Evolutionary conservation across 371 early-diverging fungal genomes (phyloP).

Genomic region (Rhizopus stolonifer): DNA sequence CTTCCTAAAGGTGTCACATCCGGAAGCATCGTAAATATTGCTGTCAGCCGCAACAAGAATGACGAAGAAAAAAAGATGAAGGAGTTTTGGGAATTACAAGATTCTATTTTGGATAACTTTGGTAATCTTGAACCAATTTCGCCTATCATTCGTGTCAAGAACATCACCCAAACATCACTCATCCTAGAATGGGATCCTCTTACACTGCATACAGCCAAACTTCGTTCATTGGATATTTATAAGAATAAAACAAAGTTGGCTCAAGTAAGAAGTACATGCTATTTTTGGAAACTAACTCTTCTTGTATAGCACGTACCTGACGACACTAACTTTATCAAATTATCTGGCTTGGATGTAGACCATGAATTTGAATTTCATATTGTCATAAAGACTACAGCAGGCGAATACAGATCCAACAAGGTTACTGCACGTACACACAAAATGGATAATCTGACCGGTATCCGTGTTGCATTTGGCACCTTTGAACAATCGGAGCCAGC

Average conservation of each 20-base stretch:
- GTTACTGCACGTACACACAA: constrained; percentile 82
- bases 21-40: constrained; percentile 93
- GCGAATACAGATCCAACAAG: constrained; percentile 74
- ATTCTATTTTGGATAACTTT: constrained; percentile 77
- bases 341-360: constrained; percentile 86
- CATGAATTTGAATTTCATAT: constrained; percentile 86
- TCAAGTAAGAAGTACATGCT: constrained; percentile 36
- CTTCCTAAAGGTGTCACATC: constrained; percentile 90
- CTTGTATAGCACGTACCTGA: constrained; percentile 48
- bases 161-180: constrained; percentile 88
- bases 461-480: constrained; percentile 88
- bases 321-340: constrained; percentile 68
- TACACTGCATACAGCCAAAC: constrained; percentile 73
- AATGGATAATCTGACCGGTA: constrained; percentile 93
- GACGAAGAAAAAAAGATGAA: constrained; percentile 79
- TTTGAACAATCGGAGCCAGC: constrained; percentile 68
- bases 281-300: not conserved
- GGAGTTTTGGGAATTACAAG: constrained; percentile 86
- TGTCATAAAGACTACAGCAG: constrained; percentile 88
- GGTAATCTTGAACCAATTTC: constrained; percentile 75
- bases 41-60: constrained; percentile 82
- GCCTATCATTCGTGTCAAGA: constrained; percentile 74
- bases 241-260: constrained; percentile 65
- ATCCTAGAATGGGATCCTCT: constrained; percentile 89
- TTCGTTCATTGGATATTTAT: constrained; percentile 84